These are phyloP conservation scores for Fusarium brachygibbosum DNA, from an alignment of 2,329 filamentous ascomycete species.

Conservation along the genomic window DNA sequence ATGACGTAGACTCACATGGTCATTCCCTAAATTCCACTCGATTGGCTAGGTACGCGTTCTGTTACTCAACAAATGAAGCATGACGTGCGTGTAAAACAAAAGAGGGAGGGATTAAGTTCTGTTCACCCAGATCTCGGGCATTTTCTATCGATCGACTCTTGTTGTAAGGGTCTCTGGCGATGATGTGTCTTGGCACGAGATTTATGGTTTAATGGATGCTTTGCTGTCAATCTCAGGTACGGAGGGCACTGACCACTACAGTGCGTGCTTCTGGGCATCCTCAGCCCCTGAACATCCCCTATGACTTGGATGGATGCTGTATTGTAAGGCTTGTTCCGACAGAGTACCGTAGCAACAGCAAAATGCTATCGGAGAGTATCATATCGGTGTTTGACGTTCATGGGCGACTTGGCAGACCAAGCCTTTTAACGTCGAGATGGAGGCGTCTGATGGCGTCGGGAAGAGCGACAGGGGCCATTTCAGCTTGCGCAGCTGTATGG, in stretches of 20 bases:
- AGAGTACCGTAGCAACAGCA: neutral
- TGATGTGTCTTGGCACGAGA: constrained; percentile 25
- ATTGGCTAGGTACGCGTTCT: constrained; percentile 40
- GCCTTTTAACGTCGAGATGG: neutral
- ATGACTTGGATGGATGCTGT: neutral
- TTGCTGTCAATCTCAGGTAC: constrained; percentile 35
- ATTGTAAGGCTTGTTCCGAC: constrained; percentile 8
- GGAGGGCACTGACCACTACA: constrained; percentile 24
- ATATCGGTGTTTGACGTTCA: neutral
- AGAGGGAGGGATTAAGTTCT: neutral
- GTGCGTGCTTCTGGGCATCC: constrained; percentile 6
- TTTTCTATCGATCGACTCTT: constrained; percentile 6
- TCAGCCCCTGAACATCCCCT: constrained; percentile 23
- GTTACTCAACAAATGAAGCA: constrained; percentile 25
- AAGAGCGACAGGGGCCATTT: constrained; percentile 15
- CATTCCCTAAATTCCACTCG: constrained; percentile 22
- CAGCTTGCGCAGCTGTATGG: constrained; percentile 5
- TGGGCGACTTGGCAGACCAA: neutral
- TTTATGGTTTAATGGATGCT: constrained; percentile 16
- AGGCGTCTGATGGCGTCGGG: constrained; percentile 12
- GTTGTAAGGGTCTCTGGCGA: neutral
- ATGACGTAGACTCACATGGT: constrained; percentile 50
- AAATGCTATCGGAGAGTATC: neutral
- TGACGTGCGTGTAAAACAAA: constrained; percentile 32
- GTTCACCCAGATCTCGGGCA: constrained; percentile 29